phyloP scores from a whole-genome alignment of 108 stramenopile species.

The Bacterosira constricta region DNA sequence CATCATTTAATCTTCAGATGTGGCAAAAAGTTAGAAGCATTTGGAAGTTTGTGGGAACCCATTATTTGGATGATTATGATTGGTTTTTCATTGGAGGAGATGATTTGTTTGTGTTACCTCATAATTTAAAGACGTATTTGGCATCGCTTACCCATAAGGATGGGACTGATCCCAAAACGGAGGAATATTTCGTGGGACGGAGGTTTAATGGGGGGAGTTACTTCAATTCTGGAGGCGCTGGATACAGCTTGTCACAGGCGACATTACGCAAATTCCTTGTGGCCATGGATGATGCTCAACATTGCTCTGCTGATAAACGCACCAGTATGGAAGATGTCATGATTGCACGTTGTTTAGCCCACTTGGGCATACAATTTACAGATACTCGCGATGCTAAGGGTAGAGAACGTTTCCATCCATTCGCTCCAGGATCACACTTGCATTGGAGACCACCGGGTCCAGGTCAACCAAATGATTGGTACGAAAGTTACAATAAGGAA shows the following conservation, averaged over 20 bases:
- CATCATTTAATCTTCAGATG: conserved; percentile 47
- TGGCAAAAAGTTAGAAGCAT: conserved; percentile 79
- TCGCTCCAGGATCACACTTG: conserved; percentile 71
- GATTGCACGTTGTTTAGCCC: conserved; percentile 51
- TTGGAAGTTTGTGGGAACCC: conserved; percentile 84
- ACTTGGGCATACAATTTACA: conserved; percentile 48
- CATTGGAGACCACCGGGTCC: conserved; percentile 46
- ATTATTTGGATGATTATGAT: conserved; percentile 89
- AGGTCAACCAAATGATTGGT: conserved; percentile 59
- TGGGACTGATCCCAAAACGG: conserved; percentile 39
- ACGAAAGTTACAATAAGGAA: conserved; percentile 68
- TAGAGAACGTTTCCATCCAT: conserved; percentile 82
- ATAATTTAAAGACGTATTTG: conserved; percentile 84
- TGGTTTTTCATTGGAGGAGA: conserved; percentile 94
- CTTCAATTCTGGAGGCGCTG: conserved; percentile 86
- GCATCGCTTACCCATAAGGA: conserved; percentile 39
- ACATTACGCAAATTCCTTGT: conserved; percentile 46
- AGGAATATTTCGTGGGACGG: conserved; percentile 77
- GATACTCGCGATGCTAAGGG: conserved; percentile 72
- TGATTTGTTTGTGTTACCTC: conserved; percentile 88
- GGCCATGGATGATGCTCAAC: conserved; percentile 45
- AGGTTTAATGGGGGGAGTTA: conserved; percentile 61
- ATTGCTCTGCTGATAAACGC: conserved; percentile 48
- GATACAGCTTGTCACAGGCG: conserved; percentile 59
- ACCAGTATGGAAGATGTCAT: conserved; percentile 74